Conservation (phyloP, 1,284 basidiomycete species). For the Tremellales sp. region DNA sequence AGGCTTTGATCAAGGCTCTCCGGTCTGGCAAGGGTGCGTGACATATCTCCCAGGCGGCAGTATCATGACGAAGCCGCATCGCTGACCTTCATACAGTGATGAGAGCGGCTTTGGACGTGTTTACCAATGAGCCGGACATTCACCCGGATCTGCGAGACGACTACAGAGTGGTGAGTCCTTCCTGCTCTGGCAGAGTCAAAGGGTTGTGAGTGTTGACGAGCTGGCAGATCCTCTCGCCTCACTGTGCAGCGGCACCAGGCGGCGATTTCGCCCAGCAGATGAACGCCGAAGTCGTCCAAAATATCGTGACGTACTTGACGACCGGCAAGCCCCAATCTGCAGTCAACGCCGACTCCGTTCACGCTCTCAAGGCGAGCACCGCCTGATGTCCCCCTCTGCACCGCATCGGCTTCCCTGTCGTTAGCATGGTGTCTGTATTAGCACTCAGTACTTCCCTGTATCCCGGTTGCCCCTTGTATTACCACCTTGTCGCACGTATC, state of each 20-base stretch:
- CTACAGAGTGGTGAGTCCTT: conserved; percentile 23
- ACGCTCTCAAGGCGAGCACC: too few species aligned
- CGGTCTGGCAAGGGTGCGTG: conserved; percentile 23
- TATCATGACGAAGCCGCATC: background rate
- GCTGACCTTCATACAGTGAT: conserved; percentile 10
- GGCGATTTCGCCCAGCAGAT: conserved; percentile 13
- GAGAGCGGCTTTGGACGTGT: conserved; percentile 31
- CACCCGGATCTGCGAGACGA: conserved; percentile 23
- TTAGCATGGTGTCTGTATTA: too few species aligned
- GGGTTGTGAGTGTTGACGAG: background rate
- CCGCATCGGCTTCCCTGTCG: too few species aligned
- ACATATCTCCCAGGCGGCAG: background rate
- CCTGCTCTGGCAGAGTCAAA: background rate
- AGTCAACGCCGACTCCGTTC: conserved; percentile 16
- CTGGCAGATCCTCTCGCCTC: conserved; percentile 16
- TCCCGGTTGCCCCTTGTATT: background rate
- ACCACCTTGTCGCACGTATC: background rate
- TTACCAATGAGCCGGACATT: conserved; percentile 27
- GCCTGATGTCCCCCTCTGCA: too few species aligned
- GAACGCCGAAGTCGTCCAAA: conserved; percentile 21
- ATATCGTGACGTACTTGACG: conserved; percentile 20
- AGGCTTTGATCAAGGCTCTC: conserved; percentile 24
- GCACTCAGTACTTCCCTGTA: too few species aligned
- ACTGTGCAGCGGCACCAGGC: conserved; percentile 14
- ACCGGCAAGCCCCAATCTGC: conserved; percentile 26